Percentiles rank a stretch among this genome's conserved stretches.
phyloP scores from a whole-genome alignment of 2,329 filamentous ascomycete species.

The Botrytis elliptica region DNA sequence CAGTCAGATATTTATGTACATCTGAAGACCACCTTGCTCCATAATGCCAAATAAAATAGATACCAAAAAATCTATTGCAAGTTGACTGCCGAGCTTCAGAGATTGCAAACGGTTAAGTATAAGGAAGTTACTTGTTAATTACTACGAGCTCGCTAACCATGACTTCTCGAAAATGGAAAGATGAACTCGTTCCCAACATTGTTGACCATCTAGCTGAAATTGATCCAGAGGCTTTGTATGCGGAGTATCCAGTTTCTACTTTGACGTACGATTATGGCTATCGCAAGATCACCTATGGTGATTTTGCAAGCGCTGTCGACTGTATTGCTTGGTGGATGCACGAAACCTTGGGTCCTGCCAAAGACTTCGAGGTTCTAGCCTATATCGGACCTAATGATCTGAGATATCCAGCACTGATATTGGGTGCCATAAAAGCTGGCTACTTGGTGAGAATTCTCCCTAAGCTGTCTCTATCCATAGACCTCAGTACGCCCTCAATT shows the following conservation, averaged over 20 bases:
- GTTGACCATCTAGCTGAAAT: background rate
- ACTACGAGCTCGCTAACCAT: background rate
- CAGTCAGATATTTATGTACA: background rate
- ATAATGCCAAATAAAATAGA: background rate
- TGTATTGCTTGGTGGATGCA: slow-evolving; percentile 26
- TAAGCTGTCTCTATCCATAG: background rate
- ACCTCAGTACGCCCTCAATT: background rate
- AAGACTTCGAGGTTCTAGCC: slow-evolving; percentile 43
- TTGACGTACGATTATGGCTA: slow-evolving; percentile 14
- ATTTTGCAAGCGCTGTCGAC: slow-evolving; percentile 29
- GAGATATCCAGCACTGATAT: background rate
- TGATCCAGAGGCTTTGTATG: slow-evolving; percentile 2
- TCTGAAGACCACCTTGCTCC: background rate
- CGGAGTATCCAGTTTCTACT: slow-evolving; percentile 9
- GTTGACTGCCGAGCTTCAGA: background rate
- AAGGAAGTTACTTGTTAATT: background rate
- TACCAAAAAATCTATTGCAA: background rate
- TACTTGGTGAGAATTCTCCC: background rate
- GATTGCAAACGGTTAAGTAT: background rate
- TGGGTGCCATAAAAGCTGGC: slow-evolving; percentile 12
- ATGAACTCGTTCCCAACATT: background rate
- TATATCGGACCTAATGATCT: slow-evolving; percentile 42
- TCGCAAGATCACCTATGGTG: slow-evolving; percentile 19
- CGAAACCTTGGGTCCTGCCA: slow-evolving; percentile 15
- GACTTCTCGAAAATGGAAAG: background rate